These are phyloP conservation scores for Thielaviopsis musarum DNA, from an alignment of 2,329 filamentous ascomycete genomes.

Conservation along the genomic window DNA sequence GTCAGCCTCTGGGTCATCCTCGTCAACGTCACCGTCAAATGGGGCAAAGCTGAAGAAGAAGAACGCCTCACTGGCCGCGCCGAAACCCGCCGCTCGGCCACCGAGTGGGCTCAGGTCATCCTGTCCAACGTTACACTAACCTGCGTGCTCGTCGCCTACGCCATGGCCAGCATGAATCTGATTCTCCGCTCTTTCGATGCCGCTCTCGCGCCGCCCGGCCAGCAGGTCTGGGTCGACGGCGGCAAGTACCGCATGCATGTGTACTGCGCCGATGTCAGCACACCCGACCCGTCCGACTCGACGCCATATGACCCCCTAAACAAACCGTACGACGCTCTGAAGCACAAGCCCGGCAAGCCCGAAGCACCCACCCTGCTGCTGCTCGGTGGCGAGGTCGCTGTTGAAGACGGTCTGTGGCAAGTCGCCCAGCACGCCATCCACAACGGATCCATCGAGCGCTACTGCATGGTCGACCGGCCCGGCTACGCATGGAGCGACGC, in stretches of 20 bases:
- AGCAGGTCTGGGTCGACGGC: conserved; percentile 64
- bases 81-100: conserved; percentile 65
- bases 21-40: conserved; percentile 68
- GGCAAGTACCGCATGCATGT: conserved; percentile 78
- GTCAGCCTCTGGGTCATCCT: conserved; percentile 65
- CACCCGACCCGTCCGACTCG: neutral
- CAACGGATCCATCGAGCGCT: conserved; percentile 70
- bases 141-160: conserved; percentile 47
- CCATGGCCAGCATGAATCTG: conserved; percentile 66
- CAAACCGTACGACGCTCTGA: conserved; percentile 20
- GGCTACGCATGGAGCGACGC: conserved; percentile 80
- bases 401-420: conserved; percentile 62
- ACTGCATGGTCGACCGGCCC: conserved; percentile 91
- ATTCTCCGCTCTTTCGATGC: conserved; percentile 67
- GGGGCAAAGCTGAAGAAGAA: conserved; percentile 88
- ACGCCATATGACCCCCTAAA: conserved; percentile 26
- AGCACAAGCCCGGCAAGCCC: conserved; percentile 15
- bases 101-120: conserved; percentile 72
- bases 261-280: conserved; percentile 40
- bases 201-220: conserved; percentile 54
- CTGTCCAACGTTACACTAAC: conserved; percentile 55
- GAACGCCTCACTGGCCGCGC: conserved; percentile 76
- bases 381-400: conserved; percentile 65
- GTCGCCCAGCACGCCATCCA: conserved; percentile 60
- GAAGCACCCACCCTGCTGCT: conserved; percentile 65